phyloP scores from a whole-genome alignment of 2,329 filamentous ascomycete genomes.

The Aspergillus quadricinctus region DNA sequence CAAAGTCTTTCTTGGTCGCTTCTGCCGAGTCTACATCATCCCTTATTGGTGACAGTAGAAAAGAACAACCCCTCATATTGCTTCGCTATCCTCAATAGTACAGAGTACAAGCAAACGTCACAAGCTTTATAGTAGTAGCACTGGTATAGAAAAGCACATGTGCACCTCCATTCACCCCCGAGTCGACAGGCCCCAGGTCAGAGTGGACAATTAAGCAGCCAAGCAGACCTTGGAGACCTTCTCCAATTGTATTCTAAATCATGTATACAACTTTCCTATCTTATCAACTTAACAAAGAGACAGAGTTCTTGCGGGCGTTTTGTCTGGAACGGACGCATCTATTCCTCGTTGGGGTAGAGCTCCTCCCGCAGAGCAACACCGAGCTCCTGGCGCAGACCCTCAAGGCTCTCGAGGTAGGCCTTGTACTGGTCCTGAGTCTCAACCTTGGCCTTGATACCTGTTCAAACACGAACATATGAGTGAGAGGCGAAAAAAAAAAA shows the following conservation, averaged over 20 bases:
- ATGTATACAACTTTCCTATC: slow-evolving; percentile 38
- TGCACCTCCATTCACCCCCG: slow-evolving; percentile 16
- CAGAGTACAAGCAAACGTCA: slow-evolving; percentile 20
- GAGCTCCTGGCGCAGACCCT: slow-evolving; percentile 87
- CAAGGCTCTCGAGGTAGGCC: slow-evolving; percentile 89
- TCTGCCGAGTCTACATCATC: neutral
- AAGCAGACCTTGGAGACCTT: slow-evolving; percentile 20
- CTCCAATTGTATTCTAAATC: slow-evolving; percentile 32
- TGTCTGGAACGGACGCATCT: slow-evolving; percentile 21
- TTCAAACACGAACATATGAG: slow-evolving; percentile 14
- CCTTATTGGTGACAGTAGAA: neutral
- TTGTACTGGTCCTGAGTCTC: slow-evolving; percentile 98
- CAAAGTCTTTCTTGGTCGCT: neutral
- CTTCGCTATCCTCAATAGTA: slow-evolving; percentile 16
- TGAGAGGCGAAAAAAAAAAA: neutral
- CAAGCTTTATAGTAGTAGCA: slow-evolving; percentile 18
- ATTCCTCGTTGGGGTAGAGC: slow-evolving; percentile 66
- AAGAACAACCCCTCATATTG: slow-evolving; percentile 11
- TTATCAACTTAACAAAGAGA: slow-evolving; percentile 24
- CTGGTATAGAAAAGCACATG: slow-evolving; percentile 23
- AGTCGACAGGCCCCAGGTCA: slow-evolving; percentile 11
- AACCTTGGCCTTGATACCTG: slow-evolving; percentile 98
- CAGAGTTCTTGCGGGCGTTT: slow-evolving; percentile 11
- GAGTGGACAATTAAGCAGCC: slow-evolving; percentile 19
- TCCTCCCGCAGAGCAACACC: slow-evolving; percentile 88